These are phyloP conservation scores for Aspergillus sp. DNA, from an alignment of 2,329 filamentous ascomycete species.

Conservation along the genomic window DNA sequence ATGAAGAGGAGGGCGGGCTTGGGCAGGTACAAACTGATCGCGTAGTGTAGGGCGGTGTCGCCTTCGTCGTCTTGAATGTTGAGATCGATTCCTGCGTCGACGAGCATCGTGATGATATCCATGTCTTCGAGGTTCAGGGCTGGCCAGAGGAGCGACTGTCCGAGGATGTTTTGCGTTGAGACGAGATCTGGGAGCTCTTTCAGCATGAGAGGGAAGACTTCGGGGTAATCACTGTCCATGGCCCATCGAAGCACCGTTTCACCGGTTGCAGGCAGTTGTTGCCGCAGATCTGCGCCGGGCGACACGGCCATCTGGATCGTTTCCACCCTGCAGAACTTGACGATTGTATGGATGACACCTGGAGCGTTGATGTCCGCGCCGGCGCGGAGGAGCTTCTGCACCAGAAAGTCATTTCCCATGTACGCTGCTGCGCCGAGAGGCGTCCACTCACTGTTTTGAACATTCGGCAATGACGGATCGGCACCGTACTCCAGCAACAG, in stretches of 20 bases:
- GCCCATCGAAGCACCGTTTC: too few relatives aligned
- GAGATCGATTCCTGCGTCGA: slow-evolving; percentile 1
- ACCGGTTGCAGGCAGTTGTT: not conserved
- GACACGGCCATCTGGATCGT: slow-evolving; percentile 1
- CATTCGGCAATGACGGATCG: not conserved
- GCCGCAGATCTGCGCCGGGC: not conserved
- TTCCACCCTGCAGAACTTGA: not conserved
- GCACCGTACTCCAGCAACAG: slow-evolving; percentile 6
- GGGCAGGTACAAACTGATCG: not conserved
- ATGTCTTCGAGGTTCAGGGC: not conserved
- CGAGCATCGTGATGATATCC: not conserved
- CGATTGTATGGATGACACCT: not conserved
- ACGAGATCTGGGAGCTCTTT: too few relatives aligned
- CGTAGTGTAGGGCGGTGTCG: slow-evolving; percentile 4
- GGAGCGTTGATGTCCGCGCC: not conserved
- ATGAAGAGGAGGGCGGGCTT: not conserved
- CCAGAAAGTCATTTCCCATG: not conserved
- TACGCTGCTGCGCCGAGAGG: not conserved
- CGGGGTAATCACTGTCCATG: too few relatives aligned
- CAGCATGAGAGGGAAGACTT: too few relatives aligned
- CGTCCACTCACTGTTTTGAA: not conserved
- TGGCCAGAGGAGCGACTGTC: too few relatives aligned
- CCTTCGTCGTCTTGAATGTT: slow-evolving; percentile 1
- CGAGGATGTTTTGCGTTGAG: too few relatives aligned
- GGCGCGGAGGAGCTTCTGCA: not conserved